These are phyloP conservation scores for Pisolithus tinctorius DNA, from an alignment of 768 basidiomycete species.

Conservation along the genomic window DNA sequence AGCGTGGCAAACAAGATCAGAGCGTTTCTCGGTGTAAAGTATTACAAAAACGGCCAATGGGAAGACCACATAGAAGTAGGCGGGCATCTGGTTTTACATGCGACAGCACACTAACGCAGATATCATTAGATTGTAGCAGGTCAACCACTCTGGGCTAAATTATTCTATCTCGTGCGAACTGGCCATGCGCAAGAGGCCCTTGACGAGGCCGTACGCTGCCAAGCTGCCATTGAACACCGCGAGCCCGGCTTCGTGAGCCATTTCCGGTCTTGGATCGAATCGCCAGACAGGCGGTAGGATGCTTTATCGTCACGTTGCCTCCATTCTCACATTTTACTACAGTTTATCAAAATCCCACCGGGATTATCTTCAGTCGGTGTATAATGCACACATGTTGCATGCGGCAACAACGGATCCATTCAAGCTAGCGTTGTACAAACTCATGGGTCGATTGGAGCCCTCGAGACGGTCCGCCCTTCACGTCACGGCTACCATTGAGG, in stretches of 20 bases:
- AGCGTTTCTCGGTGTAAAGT: conserved; percentile 76
- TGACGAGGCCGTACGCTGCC: conserved; percentile 62
- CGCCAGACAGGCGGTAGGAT: conserved; percentile 62
- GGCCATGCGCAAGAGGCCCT: conserved; percentile 81
- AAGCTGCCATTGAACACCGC: conserved; percentile 64
- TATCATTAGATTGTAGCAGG: conserved; percentile 67
- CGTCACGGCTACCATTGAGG: conserved; percentile 90
- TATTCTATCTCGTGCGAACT: conserved; percentile 88
- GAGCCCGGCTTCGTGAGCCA: conserved; percentile 80
- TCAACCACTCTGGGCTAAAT: conserved; percentile 86
- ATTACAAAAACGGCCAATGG: conserved; percentile 79
- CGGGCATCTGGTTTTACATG: conserved; percentile 11
- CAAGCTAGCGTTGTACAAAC: conserved; percentile 92
- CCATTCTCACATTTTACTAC: conserved; percentile 1
- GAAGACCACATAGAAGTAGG: conserved; percentile 79
- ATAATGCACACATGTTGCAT: conserved; percentile 87
- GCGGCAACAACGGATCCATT: conserved; percentile 87
- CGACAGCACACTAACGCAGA: background rate
- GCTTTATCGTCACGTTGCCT: background rate
- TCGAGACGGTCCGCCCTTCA: conserved; percentile 68
- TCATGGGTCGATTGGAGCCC: conserved; percentile 90
- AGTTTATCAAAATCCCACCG: conserved; percentile 69
- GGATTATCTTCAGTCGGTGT: conserved; percentile 74
- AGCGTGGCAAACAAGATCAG: conserved; percentile 84
- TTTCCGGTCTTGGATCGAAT: conserved; percentile 79